Base-by-base conservation (phyloP, 768 basidiomycete species). In the Multifurca ochricompacta region DNA sequence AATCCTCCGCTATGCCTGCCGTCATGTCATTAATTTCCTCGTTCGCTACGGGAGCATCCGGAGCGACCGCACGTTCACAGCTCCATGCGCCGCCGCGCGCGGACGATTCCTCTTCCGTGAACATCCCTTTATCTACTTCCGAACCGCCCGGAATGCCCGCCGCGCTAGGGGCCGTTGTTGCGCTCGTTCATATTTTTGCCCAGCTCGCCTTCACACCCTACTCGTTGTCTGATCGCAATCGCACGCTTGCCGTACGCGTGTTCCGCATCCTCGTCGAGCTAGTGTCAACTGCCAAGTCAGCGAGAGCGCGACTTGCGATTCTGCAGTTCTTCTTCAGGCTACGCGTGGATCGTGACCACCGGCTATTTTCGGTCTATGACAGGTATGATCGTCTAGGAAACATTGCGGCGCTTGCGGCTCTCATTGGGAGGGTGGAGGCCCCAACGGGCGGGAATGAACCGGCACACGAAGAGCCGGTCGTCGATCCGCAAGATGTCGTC, bases 251-350 rank as follows among this genome's bases (percentile, higher is more conserved):
- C 3, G 66, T 81, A 6, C 70, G 69, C 1, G 67, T 89, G 14
- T 88, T 78, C 66, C 56, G 67, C 0, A 70, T 72, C 41, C 68
- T 89, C 41, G 62, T 87, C 13, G 67, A 71, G 18, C 66, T 85
- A 13, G 64, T 77, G 4, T 63, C 68, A 0, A 66, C 71, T 19
- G 75, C 77, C 2, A 74, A 71, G 57, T 80, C 81, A 8, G 62
- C 80, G 0, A 73, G 79, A 36, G 84, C 86, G 0, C 74, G 90
- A 21, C 66, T 98, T 16, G 73, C 81, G 11, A 75, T 85, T 4
- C 72, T 98, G 18, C 90, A 92, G 65, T 96, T 95, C 73, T 66
- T 96, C 59, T 82, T 93, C 74, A 82, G 91, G 13, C 73, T 98
- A 18, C 77, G 95, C 51, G 92, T 88, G 0, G 94, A 96, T 65